These are phyloP conservation scores for Nakazawaea wickerhamii DNA, from an alignment of 805 yeast genomes.

Conservation along the genomic window DNA sequence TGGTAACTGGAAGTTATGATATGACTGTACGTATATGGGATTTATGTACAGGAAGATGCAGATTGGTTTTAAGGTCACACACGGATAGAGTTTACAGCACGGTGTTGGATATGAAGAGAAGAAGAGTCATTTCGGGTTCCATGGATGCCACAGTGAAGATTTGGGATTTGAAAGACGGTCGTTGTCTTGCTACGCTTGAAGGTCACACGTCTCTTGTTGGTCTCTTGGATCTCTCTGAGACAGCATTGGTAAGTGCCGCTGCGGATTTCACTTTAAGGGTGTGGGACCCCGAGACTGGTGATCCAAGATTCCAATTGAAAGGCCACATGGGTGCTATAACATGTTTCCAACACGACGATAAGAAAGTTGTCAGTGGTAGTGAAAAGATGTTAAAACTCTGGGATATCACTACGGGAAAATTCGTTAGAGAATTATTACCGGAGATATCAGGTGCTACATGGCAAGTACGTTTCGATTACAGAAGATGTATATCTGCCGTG, in stretches of 20 bases:
- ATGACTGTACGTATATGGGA: conserved; percentile 92
- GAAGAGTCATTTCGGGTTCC: conserved; percentile 84
- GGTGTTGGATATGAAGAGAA: conserved; percentile 67
- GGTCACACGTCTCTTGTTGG: conserved; percentile 94
- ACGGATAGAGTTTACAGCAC: conserved; percentile 86
- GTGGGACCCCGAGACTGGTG: conserved; percentile 84
- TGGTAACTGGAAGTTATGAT: conserved; percentile 90
- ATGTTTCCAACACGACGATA: conserved; percentile 85
- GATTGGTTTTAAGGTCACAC: conserved; percentile 75
- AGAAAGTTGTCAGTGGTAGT: conserved; percentile 82
- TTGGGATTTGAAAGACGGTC: conserved; percentile 84
- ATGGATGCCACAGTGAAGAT: conserved; percentile 84
- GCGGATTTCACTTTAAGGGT: conserved; percentile 90
- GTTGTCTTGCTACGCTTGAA: conserved; percentile 59
- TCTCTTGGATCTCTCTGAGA: conserved; percentile 67
- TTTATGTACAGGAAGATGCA: conserved; percentile 65
- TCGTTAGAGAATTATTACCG: conserved; percentile 65
- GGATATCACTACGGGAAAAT: conserved; percentile 74
- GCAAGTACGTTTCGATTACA: conserved; percentile 87
- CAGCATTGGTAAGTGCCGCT: conserved; percentile 85
- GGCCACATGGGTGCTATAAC: conserved; percentile 89
- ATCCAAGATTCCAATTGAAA: conserved; percentile 59
- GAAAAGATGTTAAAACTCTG: conserved; percentile 84
- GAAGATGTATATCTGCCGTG: conserved; percentile 87
- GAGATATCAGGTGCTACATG: conserved; percentile 84